Conservation (phyloP, 495 filamentous ascomycete genomes). For the Annulohypoxylon moriforme region DNA sequence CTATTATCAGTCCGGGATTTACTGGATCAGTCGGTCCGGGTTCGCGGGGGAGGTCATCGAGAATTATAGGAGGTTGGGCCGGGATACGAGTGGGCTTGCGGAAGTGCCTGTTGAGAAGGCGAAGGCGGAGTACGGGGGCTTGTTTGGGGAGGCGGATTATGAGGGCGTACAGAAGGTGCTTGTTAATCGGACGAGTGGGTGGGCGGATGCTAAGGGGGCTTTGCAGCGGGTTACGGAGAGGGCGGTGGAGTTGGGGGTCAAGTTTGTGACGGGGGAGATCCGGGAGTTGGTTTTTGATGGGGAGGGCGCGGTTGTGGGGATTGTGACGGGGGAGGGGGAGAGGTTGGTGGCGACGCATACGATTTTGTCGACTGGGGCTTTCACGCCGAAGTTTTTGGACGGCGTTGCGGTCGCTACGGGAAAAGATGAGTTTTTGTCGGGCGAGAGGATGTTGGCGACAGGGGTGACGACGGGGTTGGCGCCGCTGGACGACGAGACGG, state of each 20-base stretch:
- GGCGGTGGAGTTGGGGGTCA: conserved; percentile 64
- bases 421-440: conserved; percentile 59
- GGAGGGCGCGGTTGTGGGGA: conserved; percentile 59
- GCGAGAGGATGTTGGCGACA: conserved; percentile 64
- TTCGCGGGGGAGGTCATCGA: conserved; percentile 60
- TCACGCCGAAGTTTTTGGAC: conserved; percentile 69
- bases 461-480: conserved; percentile 65
- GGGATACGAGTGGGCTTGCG: conserved; percentile 51
- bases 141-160: conserved; percentile 67
- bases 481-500: conserved; percentile 45
- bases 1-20: conserved; percentile 68
- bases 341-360: conserved; percentile 56
- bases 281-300: conserved; percentile 56
- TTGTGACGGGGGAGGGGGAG: conserved; percentile 56
- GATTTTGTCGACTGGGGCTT: conserved; percentile 68
- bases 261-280: conserved; percentile 62
- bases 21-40: conserved; percentile 60
- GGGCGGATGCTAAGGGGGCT: conserved; percentile 69
- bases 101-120: conserved; percentile 59
- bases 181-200: conserved; percentile 67
- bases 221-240: conserved; percentile 58
- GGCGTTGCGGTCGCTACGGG: conserved; percentile 57
- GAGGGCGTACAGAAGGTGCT: conserved; percentile 59
- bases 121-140: conserved; percentile 57
- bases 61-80: conserved; percentile 62